A percentile compares a stretch with the other conserved stretches of the same genome.
These are phyloP conservation scores for Blastobotrys mokoenaii DNA, from an alignment of 805 yeast genomes.

Conservation along the genomic window DNA sequence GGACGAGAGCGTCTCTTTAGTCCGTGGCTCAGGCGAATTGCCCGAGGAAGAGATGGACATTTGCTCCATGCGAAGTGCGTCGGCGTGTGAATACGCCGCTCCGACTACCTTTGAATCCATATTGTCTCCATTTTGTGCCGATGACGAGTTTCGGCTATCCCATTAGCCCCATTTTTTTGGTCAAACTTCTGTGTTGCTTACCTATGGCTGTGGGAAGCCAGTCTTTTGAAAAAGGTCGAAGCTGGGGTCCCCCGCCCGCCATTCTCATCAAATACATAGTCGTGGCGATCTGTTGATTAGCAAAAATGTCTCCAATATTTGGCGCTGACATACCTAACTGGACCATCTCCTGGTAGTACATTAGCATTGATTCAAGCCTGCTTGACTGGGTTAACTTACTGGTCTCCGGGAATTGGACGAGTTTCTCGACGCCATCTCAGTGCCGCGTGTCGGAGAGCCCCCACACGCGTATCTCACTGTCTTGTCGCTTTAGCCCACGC, in stretches of 20 bases:
- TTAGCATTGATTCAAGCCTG: too few species aligned
- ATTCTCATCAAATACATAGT: constrained; percentile 57
- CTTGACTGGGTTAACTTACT: neutral
- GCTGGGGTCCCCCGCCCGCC: constrained; percentile 61
- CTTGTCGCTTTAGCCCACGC: too few species aligned
- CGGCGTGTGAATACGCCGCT: constrained; percentile 50
- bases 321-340: constrained; percentile 21
- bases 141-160: too few species aligned
- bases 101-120: constrained; percentile 39
- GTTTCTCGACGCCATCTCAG: constrained; percentile 1
- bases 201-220: constrained; percentile 20
- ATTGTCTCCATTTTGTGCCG: too few species aligned
- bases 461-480: too few species aligned
- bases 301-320: neutral
- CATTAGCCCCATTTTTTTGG: too few species aligned
- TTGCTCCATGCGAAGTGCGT: constrained; percentile 19
- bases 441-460: neutral
- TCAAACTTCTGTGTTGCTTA: constrained; percentile 1
- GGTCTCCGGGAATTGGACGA: constrained; percentile 1
- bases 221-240: constrained; percentile 39
- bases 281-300: constrained; percentile 27
- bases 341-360: constrained; percentile 32
- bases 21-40: neutral
- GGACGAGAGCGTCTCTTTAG: too few species aligned
- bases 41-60: constrained; percentile 1